Percentiles rank a stretch among this genome's conserved stretches.
Evolutionary conservation across 768 basidiomycete species (phyloP).

Genomic region (Calocera cornea): DNA sequence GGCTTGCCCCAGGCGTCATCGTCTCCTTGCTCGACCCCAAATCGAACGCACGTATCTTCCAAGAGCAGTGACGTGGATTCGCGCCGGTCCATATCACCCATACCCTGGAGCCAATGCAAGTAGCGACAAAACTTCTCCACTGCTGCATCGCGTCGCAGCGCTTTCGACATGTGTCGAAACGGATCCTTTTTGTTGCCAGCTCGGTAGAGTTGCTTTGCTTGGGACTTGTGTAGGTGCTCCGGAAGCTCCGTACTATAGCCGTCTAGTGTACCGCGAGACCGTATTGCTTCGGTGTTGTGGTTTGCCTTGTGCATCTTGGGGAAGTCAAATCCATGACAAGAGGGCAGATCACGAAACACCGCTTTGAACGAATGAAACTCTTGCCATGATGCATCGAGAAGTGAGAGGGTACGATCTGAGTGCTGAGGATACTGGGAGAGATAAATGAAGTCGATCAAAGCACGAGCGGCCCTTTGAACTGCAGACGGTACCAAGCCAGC

Average conservation of each 20-base stretch:
- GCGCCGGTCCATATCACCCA: too few species aligned
- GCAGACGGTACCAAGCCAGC: slow-evolving; percentile 15
- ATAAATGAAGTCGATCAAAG: slow-evolving; percentile 28
- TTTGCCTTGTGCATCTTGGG: slow-evolving; percentile 26
- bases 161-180: slow-evolving; percentile 30
- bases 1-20: too few species aligned
- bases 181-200: slow-evolving; percentile 26
- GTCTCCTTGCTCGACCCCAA: too few species aligned
- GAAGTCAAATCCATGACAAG: slow-evolving; percentile 26
- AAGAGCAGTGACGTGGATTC: too few species aligned
- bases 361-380: slow-evolving; percentile 23
- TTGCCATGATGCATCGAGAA: slow-evolving; percentile 18
- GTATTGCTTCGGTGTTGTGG: slow-evolving; percentile 23
- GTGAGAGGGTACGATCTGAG: slow-evolving; percentile 18
- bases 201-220: slow-evolving; percentile 27
- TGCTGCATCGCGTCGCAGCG: slow-evolving; percentile 27
- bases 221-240: slow-evolving; percentile 34
- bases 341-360: slow-evolving; percentile 19
- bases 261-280: slow-evolving; percentile 23
- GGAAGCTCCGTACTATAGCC: slow-evolving; percentile 27
- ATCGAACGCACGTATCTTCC: neutral
- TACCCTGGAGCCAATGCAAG: slow-evolving; percentile 23
- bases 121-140: slow-evolving; percentile 20
- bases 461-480: slow-evolving; percentile 18
- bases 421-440: slow-evolving; percentile 23